Conservation (phyloP, 352 stramenopile species). For the Phytophthora sojae region DNA sequence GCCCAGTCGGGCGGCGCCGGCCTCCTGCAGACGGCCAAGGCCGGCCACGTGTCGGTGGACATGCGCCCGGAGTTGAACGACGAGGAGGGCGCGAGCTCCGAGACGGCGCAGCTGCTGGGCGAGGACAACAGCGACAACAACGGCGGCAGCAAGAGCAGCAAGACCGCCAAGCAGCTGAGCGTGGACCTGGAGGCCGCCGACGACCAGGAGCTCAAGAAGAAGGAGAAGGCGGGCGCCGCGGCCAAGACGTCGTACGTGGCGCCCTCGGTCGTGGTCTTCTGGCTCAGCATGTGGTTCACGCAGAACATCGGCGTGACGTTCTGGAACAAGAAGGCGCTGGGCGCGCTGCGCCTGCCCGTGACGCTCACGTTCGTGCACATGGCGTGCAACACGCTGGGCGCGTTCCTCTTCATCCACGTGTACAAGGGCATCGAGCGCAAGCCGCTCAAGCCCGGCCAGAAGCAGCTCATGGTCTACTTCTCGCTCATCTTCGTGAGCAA, state of each 20-base stretch:
- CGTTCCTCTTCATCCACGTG: conserved; percentile 77
- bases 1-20: conserved; percentile 23
- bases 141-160: neutral
- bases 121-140: conserved; percentile 17
- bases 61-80: conserved; percentile 17
- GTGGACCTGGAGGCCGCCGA: conserved; percentile 28
- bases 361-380: conserved; percentile 95
- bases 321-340: conserved; percentile 95
- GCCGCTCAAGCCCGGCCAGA: conserved; percentile 62
- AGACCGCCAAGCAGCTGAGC: conserved; percentile 13
- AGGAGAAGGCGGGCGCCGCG: conserved; percentile 15
- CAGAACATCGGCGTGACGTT: conserved; percentile 96
- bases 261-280: conserved; percentile 73
- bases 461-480: conserved; percentile 88
- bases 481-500: conserved; percentile 95
- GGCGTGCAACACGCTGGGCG: conserved; percentile 92
- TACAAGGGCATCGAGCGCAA: conserved; percentile 78
- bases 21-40: conserved; percentile 23
- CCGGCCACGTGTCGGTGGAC: conserved; percentile 32
- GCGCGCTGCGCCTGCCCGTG: conserved; percentile 66
- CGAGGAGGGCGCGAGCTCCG: conserved; percentile 24
- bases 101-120: conserved; percentile 36
- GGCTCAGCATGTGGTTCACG: conserved; percentile 87
- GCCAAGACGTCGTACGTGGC: conserved; percentile 77
- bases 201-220: conserved; percentile 32